Percentiles rank a stretch among this genome's conserved stretches.
phyloP scores from a whole-genome alignment of 2,329 filamentous ascomycete genomes.

The Botrytis elliptica region DNA sequence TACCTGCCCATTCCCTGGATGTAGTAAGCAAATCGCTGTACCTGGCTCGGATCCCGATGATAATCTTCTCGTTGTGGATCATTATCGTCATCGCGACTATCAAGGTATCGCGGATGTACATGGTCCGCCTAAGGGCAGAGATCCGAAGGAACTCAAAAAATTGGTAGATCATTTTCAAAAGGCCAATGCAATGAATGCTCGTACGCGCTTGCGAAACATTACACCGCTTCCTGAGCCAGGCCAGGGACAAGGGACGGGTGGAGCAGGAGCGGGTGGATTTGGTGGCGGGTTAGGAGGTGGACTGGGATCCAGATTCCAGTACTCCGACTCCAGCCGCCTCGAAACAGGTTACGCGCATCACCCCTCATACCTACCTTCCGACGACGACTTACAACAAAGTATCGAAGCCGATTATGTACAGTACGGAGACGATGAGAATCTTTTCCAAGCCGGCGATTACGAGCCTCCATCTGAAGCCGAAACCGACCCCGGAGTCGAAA shows the following conservation, averaged over 20 bases:
- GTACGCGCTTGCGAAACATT: neutral
- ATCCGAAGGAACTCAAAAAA: neutral
- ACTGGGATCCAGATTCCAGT: neutral
- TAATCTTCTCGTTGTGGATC: neutral
- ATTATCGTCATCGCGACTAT: constrained; percentile 10
- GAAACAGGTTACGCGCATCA: neutral
- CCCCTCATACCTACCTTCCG: neutral
- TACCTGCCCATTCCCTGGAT: neutral
- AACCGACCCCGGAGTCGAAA: neutral
- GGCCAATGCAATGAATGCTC: constrained; percentile 1
- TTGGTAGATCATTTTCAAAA: constrained; percentile 1
- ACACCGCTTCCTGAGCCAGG: neutral
- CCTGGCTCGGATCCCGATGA: neutral
- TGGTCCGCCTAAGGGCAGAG: neutral
- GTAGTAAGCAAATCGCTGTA: neutral
- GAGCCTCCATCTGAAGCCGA: neutral
- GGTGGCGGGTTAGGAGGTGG: neutral
- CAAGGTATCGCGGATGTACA: neutral
- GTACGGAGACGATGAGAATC: neutral
- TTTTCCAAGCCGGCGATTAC: neutral
- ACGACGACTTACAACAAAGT: neutral
- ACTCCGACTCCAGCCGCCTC: neutral
- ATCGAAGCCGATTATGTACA: neutral
- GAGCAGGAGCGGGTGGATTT: neutral
- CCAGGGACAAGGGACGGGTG: neutral